phyloP scores from a whole-genome alignment of 805 yeast genomes.

The Peterozyma xylosa region DNA sequence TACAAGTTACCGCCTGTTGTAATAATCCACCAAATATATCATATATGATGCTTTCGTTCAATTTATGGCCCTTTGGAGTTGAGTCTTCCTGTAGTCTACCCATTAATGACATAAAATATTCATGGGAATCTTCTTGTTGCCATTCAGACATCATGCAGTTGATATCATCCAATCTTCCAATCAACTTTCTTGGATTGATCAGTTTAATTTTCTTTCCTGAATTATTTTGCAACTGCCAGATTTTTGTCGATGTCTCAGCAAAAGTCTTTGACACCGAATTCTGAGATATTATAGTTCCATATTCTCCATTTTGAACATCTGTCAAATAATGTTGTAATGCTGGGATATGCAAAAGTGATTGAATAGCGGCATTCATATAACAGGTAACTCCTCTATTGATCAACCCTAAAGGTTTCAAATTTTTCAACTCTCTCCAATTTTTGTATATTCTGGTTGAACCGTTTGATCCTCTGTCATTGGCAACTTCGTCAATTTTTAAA shows the following conservation, averaged over 20 bases:
- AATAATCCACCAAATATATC: constrained; percentile 92
- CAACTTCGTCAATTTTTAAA: constrained; percentile 49
- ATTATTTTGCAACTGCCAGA: constrained; percentile 55
- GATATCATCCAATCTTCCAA: constrained; percentile 68
- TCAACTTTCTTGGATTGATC: constrained; percentile 70
- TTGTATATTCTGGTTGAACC: constrained; percentile 52
- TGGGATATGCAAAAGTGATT: constrained; percentile 84
- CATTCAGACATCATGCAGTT: constrained; percentile 95
- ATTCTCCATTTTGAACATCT: constrained; percentile 52
- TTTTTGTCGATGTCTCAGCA: constrained; percentile 60
- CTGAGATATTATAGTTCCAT: constrained; percentile 34
- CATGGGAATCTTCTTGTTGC: constrained; percentile 98
- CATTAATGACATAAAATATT: constrained; percentile 88
- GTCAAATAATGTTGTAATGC: constrained; percentile 78
- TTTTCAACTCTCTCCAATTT: constrained; percentile 56
- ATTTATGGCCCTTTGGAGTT: constrained; percentile 82
- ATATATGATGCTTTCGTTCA: constrained; percentile 75
- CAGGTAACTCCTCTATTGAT: constrained; percentile 93
- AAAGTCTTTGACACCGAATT: constrained; percentile 58
- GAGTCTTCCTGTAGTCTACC: constrained; percentile 86
- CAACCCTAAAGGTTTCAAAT: constrained; percentile 55
- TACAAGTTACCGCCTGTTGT: constrained; percentile 79
- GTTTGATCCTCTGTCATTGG: constrained; percentile 59
- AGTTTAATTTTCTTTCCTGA: constrained; percentile 31
- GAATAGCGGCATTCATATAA: constrained; percentile 93